Evolutionary conservation across 2,329 filamentous ascomycete genomes (phyloP), one percentile per base, ranked within the genome.

Genomic region (Metarhizium guizhouense): DNA sequence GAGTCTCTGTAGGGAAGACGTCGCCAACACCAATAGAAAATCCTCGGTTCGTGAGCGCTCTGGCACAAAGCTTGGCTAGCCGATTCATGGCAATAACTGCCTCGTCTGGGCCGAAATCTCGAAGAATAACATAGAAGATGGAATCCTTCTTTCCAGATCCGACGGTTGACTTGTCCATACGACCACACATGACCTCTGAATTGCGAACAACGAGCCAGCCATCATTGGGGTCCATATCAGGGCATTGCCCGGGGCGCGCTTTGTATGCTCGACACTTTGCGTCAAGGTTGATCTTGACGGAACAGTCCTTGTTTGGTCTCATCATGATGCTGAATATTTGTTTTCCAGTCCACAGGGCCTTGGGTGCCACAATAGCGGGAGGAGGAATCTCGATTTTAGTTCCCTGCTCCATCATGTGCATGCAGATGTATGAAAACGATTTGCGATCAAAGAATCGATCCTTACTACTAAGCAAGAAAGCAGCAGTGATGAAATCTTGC

Each of bases 161-260:
- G n/a, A 99, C 90, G 0, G 92, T 97, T 1, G 90, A 88, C 73
- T 99, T 99, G 76, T 99, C 94, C 91, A 97, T 96, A 57, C 87
- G 83, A 58, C 94, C 94, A 67, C 93, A 97, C 89, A 99, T 95
- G 59, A 97, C 85, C 69, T 96, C 92, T 0, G 93, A 97, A 68
- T 99, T 97, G 56, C 93, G 88, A 59, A 99, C 87, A 14, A 96
- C 90, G 10, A 99, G 77, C 81, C 90, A 97, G 7, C 87, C 85
- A 69, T 99, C 94, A 61, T 94, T 90, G 16, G 88, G 83, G 64
- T 93, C 89, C 74, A 95, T 85, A 60, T 90, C 85, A 1, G 85
- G 83, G 48, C 72, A 73, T 58, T 74, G 74, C 1, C 79, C 81
- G 1, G 80, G 72, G 3, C 77, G 77, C n/a, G 79, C 74, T 61